A percentile compares a stretch with the other conserved stretches of the same genome.
Conservation (phyloP, 2,329 filamentous ascomycete species). For the Blastomyces gilchristii region DNA sequence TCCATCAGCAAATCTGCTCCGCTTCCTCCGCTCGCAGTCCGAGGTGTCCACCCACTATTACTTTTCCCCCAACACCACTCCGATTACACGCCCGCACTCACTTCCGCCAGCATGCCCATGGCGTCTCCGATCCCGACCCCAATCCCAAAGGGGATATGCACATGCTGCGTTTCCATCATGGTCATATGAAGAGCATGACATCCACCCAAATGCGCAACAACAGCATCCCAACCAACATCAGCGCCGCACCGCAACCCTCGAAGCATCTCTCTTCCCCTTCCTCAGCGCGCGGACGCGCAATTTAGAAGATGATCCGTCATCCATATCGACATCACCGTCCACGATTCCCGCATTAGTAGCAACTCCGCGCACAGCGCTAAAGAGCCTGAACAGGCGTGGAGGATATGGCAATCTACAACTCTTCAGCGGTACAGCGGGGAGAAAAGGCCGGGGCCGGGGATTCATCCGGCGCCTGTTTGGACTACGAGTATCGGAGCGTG, state of each 20-base stretch:
- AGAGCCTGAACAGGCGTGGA: background rate
- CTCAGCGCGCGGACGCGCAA: conserved; percentile 12
- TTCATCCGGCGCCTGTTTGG: conserved; percentile 31
- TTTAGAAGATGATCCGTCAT: conserved; percentile 6
- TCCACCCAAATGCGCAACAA: background rate
- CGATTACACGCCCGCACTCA: background rate
- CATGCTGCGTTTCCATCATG: background rate
- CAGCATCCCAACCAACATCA: background rate
- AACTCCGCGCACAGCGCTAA: conserved; percentile 5
- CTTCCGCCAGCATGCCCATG: conserved; percentile 16
- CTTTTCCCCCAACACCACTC: conserved; percentile 32
- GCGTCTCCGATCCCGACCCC: background rate
- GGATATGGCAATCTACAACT: conserved; percentile 7
- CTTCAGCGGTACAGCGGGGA: conserved; percentile 26
- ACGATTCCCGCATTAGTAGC: conserved; percentile 8
- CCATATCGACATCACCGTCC: background rate
- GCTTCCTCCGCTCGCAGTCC: conserved; percentile 63
- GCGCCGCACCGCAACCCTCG: conserved; percentile 16
- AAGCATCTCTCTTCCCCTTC: conserved; percentile 25
- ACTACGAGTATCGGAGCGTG: conserved; percentile 25
- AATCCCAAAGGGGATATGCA: background rate
- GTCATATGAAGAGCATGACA: background rate
- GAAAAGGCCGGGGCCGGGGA: conserved; percentile 18
- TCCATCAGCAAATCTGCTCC: conserved; percentile 52
- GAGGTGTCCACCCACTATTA: conserved; percentile 31